Percentiles rank a stretch among this genome's conserved stretches.
phyloP scores from a whole-genome alignment of 768 basidiomycete genomes.

The Strobilomyces dryophilus region DNA sequence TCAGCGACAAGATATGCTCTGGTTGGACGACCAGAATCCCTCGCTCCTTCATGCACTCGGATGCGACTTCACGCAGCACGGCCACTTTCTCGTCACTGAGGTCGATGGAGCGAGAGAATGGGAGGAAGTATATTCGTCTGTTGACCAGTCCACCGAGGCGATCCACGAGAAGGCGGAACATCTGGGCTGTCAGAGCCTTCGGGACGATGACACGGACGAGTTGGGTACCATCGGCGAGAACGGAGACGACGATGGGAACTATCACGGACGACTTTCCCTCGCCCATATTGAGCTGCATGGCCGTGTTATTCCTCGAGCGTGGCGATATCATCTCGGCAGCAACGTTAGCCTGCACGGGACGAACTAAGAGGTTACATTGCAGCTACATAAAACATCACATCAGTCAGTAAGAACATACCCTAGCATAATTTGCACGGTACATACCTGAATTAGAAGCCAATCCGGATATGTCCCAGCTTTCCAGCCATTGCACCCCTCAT shows the following conservation, averaged over 20 bases:
- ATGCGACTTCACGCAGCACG: constrained; percentile 30
- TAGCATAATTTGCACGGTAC: neutral
- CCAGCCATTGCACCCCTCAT: constrained; percentile 21
- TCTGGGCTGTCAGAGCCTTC: constrained; percentile 42
- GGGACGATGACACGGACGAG: too few species aligned
- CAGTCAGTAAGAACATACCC: neutral
- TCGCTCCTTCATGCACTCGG: constrained; percentile 35
- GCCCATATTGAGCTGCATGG: too few species aligned
- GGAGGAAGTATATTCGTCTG: constrained; percentile 45
- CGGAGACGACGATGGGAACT: constrained; percentile 41
- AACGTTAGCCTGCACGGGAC: too few species aligned
- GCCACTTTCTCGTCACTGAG: constrained; percentile 15
- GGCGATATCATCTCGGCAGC: constrained; percentile 48
- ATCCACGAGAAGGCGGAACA: constrained; percentile 48
- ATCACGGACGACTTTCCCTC: too few species aligned
- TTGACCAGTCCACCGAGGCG: constrained; percentile 43
- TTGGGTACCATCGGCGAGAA: constrained; percentile 40
- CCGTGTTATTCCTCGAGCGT: constrained; percentile 30
- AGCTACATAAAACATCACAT: constrained; percentile 33
- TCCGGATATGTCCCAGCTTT: neutral
- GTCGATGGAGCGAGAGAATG: constrained; percentile 42
- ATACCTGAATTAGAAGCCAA: constrained; percentile 45
- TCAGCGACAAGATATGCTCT: constrained; percentile 50
- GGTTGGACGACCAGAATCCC: constrained; percentile 50
- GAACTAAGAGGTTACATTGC: constrained; percentile 40